A percentile compares a stretch with the other conserved stretches of the same genome.
These are phyloP conservation scores for Lichtheimia hyalospora DNA, from an alignment of 371 early-diverging fungal species.

Conservation along the genomic window DNA sequence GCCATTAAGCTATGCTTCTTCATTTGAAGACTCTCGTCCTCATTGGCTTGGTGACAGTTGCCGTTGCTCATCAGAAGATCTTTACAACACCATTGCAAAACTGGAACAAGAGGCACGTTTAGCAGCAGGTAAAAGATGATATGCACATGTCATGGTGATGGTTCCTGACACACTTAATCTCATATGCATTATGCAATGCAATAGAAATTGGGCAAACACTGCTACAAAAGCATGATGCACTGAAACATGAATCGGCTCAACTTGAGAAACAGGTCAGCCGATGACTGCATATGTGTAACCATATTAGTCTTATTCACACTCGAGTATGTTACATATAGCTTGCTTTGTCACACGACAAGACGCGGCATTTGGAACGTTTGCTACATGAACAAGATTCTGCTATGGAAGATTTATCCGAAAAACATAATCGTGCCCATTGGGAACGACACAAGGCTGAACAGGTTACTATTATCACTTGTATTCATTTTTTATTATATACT, in stretches of 20 bases:
- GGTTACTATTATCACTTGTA: constrained; percentile 11
- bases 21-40: background rate
- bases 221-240: background rate
- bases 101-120: background rate
- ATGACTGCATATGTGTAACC: background rate
- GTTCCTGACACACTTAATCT: no score
- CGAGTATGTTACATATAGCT: constrained; percentile 12
- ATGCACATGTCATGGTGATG: no score
- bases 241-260: background rate
- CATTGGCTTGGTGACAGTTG: background rate
- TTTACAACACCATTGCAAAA: background rate
- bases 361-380: constrained; percentile 19
- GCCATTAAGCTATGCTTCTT: background rate
- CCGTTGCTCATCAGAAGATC: background rate
- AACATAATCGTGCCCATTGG: constrained; percentile 19
- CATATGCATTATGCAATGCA: background rate
- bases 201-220: background rate
- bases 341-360: constrained; percentile 23
- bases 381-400: constrained; percentile 24
- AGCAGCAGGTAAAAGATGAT: background rate
- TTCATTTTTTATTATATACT: no score
- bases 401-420: constrained; percentile 22
- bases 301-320: background rate
- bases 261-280: background rate
- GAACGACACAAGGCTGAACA: constrained; percentile 36